Evolutionary conservation across 345 rosid genomes (phyloP), one percentile per base, ranked within the genome.

Genomic region (Passiflora organensis): DNA sequence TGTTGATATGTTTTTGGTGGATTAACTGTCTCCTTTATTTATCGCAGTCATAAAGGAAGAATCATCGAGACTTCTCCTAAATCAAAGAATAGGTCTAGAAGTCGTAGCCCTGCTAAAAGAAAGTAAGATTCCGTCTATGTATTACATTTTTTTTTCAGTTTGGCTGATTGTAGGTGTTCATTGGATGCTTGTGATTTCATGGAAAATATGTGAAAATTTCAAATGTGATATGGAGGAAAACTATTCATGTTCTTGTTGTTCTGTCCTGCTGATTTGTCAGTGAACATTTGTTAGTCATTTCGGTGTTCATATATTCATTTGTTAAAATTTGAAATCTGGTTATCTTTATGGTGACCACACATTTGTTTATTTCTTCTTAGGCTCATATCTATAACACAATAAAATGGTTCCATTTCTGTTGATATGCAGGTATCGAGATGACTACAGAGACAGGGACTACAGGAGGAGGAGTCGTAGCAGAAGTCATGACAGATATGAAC

Each of bases 21-120:
- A 68, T 48, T 38, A 10, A 16, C 13, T 24, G 18, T 20, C 37
- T 10, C 34, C 6, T 21, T 23, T 53, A 12, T 44, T 43, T 39
- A 37, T 32, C 25, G 13, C 61, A 81, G 86, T 53, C 72, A 73
- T 2, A 78, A 76, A 55, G 86, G 86, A 62, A 76, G 75, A 62
- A 69, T 78, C 44, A 59, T 53, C 10, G 86, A 81, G 64, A 67
- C 83, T 6, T 60, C 14, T 43, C 72, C 83, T 21, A 78, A 57
- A 62, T 70, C 80, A 6, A 70, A 45, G 28, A 0, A 72, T 59
- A 55, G 58, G 60, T 78, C 83, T 13, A 69, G 83, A 53, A 81
- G 86, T 47, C 75, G 77, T 60, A 81, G 86, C 56, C 86, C 86
- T 62, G 68, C 69, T 2, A 77, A 61, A 59, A 78, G 75, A 80